Conservation (phyloP, 306 rosid genomes). For the Lathyrus aphaca region DNA sequence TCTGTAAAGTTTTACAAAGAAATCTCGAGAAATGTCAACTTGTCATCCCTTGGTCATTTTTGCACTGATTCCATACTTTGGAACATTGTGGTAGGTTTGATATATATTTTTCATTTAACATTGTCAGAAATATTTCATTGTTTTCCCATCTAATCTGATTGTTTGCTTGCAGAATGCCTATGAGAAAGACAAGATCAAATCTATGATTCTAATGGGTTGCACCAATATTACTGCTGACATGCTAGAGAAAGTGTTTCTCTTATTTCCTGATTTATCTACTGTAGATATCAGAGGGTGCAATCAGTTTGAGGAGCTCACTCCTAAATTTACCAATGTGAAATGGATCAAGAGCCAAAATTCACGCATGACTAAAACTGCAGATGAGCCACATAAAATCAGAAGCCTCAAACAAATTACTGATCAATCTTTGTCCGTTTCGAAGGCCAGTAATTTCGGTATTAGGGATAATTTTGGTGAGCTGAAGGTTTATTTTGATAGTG, state of each 20-base stretch:
- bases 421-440: conserved; percentile 56
- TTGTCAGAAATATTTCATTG: conserved; percentile 23
- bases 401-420: conserved; percentile 77
- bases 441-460: conserved; percentile 55
- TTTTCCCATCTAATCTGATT: conserved; percentile 40
- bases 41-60: conserved; percentile 73
- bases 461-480: conserved; percentile 93
- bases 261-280: conserved; percentile 65
- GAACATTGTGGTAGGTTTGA: conserved; percentile 71
- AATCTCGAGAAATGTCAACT: conserved; percentile 71
- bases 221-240: conserved; percentile 62
- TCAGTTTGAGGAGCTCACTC: conserved; percentile 73
- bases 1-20: conserved; percentile 69
- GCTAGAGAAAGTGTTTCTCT: conserved; percentile 77
- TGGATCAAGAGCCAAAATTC: conserved; percentile 81
- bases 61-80: conserved; percentile 73
- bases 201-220: conserved; percentile 78
- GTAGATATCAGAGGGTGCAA: conserved; percentile 85
- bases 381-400: conserved; percentile 70
- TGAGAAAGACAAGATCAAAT: conserved; percentile 72
- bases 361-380: conserved; percentile 45
- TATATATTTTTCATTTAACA: conserved; percentile 35
- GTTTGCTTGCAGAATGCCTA: conserved; percentile 71
- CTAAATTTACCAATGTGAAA: conserved; percentile 63
- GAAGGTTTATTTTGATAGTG: conserved; percentile 90